phyloP scores from a whole-genome alignment of 2,329 filamentous ascomycete species.

The Penicillium aurantiogriseum region DNA sequence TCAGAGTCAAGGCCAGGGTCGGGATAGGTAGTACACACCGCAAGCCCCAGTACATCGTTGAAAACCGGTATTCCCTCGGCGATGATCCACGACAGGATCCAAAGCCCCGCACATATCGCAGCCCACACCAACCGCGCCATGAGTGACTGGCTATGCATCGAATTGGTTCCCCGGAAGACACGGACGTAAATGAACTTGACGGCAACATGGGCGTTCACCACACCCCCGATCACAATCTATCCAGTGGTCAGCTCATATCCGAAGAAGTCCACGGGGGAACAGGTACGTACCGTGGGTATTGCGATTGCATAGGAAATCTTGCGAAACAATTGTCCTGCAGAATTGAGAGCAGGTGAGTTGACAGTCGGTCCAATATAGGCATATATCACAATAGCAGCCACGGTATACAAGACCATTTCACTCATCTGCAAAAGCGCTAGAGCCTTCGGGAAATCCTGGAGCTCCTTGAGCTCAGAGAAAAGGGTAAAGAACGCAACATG shows the following conservation, averaged over 20 bases:
- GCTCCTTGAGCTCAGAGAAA: slow-evolving; percentile 60
- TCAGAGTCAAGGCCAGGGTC: not conserved
- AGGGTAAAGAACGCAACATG: slow-evolving; percentile 67
- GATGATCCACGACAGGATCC: slow-evolving; percentile 62
- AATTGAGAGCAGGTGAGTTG: slow-evolving; percentile 62
- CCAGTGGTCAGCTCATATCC: not conserved
- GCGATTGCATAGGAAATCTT: slow-evolving; percentile 66
- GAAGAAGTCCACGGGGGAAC: not conserved
- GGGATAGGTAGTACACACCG: slow-evolving; percentile 32
- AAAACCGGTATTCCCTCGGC: slow-evolving; percentile 67
- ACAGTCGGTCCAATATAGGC: slow-evolving; percentile 60
- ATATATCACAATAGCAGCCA: slow-evolving; percentile 66
- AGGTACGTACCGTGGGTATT: slow-evolving; percentile 53
- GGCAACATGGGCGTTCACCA: slow-evolving; percentile 65
- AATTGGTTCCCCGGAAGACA: slow-evolving; percentile 57
- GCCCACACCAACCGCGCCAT: slow-evolving; percentile 56
- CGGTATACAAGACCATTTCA: slow-evolving; percentile 60
- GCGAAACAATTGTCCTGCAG: slow-evolving; percentile 52
- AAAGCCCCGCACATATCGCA: slow-evolving; percentile 52
- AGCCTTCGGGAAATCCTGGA: slow-evolving; percentile 59
- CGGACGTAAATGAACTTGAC: slow-evolving; percentile 63
- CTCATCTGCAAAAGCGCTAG: slow-evolving; percentile 58
- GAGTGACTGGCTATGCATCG: slow-evolving; percentile 48
- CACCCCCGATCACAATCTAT: slow-evolving; percentile 63
- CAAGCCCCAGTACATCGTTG: slow-evolving; percentile 61